Evolutionary conservation across 169 alveolate genomes (phyloP), one percentile per base, ranked within the genome.

Genomic region (Plasmodium berghei): DNA sequence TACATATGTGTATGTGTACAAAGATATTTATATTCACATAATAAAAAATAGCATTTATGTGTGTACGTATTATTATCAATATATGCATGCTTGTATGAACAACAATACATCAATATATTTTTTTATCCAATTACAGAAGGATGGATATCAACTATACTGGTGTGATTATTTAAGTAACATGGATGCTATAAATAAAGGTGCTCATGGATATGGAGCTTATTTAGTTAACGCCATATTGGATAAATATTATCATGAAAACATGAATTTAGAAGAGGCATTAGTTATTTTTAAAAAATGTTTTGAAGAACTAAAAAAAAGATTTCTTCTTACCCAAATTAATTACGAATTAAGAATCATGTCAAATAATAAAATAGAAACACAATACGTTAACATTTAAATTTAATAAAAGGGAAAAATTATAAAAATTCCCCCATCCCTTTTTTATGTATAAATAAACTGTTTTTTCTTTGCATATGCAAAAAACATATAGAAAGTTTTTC

Each of bases 191-290:
- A 92, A 94, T 64, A 95, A 95, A 40, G 99, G 97, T 9, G 98
- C 97, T 34, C 99, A 97, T 74, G 99, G 99, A 1, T 96, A 96
- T 72, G 99, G 98, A 10, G 98, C 97, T 18, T 90, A 94, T 87
- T 89, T 97, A 20, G 95, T 96, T 9, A 90, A 95, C 59, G 98
- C 98, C 20, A 92, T 97, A 56, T 93, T 97, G 56, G 98, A 97
- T 90, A 95, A 95, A 70, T 95, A 93, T 80, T 97, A 95, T 93
- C 94, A 93, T 55, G 95, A 94, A 26, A 92, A 95, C 88, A 70
- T 97, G 56, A 94, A 94, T 34, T 93, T 93, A 16, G 96, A 95
- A 62, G 98, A 97, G 63, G 99, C 98, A 2, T 70, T 95, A 62
- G 87, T 87, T 59, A 89, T 96, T 18, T 85, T 97, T 48, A 92